Conservation (phyloP, 2,329 filamentous ascomycete genomes). For the Aureobasidium sp. region DNA sequence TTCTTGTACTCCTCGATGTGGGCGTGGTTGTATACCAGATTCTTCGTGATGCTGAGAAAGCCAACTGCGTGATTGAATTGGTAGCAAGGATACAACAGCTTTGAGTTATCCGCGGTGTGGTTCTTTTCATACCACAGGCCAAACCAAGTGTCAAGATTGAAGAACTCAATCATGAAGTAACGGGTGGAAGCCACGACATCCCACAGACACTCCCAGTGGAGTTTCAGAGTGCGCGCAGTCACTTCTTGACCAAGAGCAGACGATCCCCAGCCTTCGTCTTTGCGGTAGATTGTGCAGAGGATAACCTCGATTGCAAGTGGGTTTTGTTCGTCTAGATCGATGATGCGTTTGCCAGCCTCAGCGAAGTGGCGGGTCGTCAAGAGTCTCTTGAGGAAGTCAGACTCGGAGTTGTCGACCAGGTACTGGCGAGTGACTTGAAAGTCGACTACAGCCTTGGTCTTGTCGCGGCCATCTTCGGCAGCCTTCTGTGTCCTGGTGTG, state of each 20-base stretch:
- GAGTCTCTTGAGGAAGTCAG: slow-evolving; percentile 10
- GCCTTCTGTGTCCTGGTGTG: background rate
- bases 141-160: background rate
- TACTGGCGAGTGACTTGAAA: slow-evolving; percentile 15
- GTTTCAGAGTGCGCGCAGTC: background rate
- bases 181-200: background rate
- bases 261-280: background rate
- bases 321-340: background rate
- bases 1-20: background rate
- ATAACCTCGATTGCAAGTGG: background rate
- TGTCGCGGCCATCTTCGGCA: background rate
- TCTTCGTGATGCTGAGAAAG: slow-evolving; percentile 22
- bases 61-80: slow-evolving; percentile 23
- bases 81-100: slow-evolving; percentile 21
- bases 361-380: background rate
- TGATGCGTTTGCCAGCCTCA: slow-evolving; percentile 1
- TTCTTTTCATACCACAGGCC: background rate
- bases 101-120: background rate
- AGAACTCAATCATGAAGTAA: background rate
- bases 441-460: slow-evolving; percentile 13
- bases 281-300: background rate
- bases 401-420: background rate
- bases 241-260: background rate
- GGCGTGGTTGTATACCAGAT: slow-evolving; percentile 23
- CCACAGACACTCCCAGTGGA: background rate